Percentiles rank a stretch among this genome's conserved stretches.
phyloP scores from a whole-genome alignment of 306 rosid genomes.

The Lotus japonicus region DNA sequence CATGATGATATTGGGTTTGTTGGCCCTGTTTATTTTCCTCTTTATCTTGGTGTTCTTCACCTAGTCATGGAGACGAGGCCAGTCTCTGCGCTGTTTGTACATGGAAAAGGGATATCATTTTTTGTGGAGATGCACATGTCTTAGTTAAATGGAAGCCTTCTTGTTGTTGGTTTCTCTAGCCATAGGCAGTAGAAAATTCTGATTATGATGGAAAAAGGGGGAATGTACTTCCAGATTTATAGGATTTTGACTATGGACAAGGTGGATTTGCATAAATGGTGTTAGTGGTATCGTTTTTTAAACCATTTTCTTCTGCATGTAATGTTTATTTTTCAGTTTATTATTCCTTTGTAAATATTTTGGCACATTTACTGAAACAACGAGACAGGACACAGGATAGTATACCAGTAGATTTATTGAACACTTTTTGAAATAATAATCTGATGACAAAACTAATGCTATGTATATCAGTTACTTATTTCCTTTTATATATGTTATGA shows the following conservation, averaged over 20 bases:
- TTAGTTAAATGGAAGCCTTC: neutral
- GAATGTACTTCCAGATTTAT: conserved; percentile 11
- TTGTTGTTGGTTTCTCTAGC: conserved; percentile 4
- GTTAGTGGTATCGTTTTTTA: no score
- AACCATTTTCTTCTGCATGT: no score
- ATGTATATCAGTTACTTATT: no score
- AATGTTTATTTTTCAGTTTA: no score
- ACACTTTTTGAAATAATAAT: no score
- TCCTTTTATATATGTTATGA: no score
- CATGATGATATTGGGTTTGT: conserved; percentile 74
- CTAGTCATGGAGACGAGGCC: conserved; percentile 30
- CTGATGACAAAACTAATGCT: no score
- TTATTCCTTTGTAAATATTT: no score
- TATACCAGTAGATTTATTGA: no score
- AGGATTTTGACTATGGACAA: conserved; percentile 19
- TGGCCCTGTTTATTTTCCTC: conserved; percentile 71
- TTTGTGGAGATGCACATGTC: conserved; percentile 8
- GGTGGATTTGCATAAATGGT: conserved; percentile 4
- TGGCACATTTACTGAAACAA: no score
- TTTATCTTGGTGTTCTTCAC: conserved; percentile 83
- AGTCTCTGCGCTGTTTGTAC: conserved; percentile 19
- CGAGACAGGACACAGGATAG: no score
- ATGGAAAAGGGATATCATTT: conserved; percentile 7
- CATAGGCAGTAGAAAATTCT: conserved; percentile 10
- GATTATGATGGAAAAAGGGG: conserved; percentile 12